These are phyloP conservation scores for Leptodermis oblonga DNA, from an alignment of 257 asterid genomes.

Conservation along the genomic window DNA sequence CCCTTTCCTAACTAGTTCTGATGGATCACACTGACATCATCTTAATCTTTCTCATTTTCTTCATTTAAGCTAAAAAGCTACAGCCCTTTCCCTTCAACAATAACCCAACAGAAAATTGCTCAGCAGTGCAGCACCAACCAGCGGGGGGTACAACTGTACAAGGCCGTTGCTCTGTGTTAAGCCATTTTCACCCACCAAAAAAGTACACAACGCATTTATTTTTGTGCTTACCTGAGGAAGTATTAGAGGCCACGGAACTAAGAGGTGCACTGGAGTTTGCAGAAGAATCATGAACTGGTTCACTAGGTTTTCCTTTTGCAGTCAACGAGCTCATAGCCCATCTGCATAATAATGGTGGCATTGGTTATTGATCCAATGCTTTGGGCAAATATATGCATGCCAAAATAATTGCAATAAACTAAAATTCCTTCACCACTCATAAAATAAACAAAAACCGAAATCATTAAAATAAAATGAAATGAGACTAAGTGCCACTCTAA, in stretches of 20 bases:
- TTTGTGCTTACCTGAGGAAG: slow-evolving; percentile 54
- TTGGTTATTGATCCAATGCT: slow-evolving; percentile 11
- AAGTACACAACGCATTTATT: background rate
- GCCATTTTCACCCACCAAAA: background rate
- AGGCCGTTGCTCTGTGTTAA: background rate
- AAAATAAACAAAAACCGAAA: background rate
- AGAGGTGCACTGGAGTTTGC: slow-evolving; percentile 50
- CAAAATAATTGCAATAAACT: background rate
- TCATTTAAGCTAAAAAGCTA: background rate
- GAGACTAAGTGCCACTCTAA: no score
- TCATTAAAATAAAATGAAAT: background rate
- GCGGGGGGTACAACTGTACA: no score
- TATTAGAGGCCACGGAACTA: slow-evolving; percentile 51
- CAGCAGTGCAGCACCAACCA: background rate
- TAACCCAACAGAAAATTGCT: background rate
- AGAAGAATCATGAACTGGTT: slow-evolving; percentile 52
- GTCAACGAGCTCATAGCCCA: slow-evolving; percentile 99
- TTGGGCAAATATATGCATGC: slow-evolving; percentile 11
- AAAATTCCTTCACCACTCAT: background rate
- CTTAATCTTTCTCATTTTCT: background rate
- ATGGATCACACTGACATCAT: background rate
- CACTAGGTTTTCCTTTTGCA: slow-evolving; percentile 79
- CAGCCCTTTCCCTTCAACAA: background rate
- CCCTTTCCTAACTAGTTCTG: background rate
- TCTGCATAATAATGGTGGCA: slow-evolving; percentile 45